phyloP scores from a whole-genome alignment of 164 flowering plant species.

The Dillenia suffruticosa region DNA sequence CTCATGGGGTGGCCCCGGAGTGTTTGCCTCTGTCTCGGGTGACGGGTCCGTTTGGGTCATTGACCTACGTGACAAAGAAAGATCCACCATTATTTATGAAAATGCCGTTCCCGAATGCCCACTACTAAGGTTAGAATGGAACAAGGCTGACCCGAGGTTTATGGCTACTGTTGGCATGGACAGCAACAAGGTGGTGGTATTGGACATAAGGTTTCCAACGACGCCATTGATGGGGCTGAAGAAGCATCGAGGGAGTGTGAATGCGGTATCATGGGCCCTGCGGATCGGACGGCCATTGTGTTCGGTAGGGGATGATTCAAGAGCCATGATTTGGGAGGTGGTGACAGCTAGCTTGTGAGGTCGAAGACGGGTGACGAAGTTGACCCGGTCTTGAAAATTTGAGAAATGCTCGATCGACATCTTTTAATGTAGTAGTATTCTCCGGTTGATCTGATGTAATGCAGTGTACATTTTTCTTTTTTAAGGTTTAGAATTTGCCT shows the following conservation, averaged over 20 bases:
- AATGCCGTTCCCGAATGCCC: slow-evolving; percentile 19
- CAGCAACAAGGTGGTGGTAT: slow-evolving; percentile 27
- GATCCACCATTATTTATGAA: slow-evolving; percentile 42
- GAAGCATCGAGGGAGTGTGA: slow-evolving; percentile 31
- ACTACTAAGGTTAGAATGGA: slow-evolving; percentile 37
- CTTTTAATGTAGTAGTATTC: no score
- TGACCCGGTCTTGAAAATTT: slow-evolving; percentile 28
- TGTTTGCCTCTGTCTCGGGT: slow-evolving; percentile 34
- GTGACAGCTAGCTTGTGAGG: not conserved
- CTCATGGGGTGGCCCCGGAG: slow-evolving; percentile 34
- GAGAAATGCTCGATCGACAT: not conserved
- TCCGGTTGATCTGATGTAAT: no score
- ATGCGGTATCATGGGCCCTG: slow-evolving; percentile 32
- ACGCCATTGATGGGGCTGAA: slow-evolving; percentile 28
- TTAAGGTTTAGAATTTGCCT: no score
- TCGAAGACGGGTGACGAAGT: slow-evolving; percentile 3
- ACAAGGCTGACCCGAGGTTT: slow-evolving; percentile 33
- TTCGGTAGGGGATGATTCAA: slow-evolving; percentile 33
- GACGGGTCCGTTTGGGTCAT: slow-evolving; percentile 35
- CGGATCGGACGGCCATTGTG: slow-evolving; percentile 21
- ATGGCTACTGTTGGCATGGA: slow-evolving; percentile 37
- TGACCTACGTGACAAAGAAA: slow-evolving; percentile 35
- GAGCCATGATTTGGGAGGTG: slow-evolving; percentile 37
- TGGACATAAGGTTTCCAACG: slow-evolving; percentile 35
- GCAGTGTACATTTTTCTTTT: no score